phyloP scores from a whole-genome alignment of 768 basidiomycete genomes.

The Bullera alba region DNA sequence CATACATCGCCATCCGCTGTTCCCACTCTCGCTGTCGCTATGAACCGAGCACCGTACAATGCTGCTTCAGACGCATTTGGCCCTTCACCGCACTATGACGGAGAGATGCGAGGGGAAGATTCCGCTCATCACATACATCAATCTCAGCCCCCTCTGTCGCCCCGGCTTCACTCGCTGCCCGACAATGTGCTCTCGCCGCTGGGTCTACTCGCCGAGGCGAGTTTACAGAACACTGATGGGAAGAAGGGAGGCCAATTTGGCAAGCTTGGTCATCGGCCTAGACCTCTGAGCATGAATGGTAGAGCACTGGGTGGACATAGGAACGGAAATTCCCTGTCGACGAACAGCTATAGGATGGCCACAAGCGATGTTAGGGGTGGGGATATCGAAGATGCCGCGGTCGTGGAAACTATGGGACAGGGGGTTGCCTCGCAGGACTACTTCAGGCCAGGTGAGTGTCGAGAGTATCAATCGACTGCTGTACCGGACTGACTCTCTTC shows the following conservation, averaged over 20 bases:
- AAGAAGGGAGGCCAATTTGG: conserved; percentile 7
- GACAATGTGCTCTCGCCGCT: conserved; percentile 89
- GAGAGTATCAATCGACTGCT: too few relatives aligned
- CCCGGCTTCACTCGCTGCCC: conserved; percentile 81
- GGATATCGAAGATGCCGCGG: conserved; percentile 14
- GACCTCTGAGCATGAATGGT: conserved; percentile 18
- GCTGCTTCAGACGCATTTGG: conserved; percentile 9
- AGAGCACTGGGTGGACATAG: conserved; percentile 1
- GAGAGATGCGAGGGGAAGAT: conserved; percentile 22
- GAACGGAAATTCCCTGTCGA: conserved; percentile 10
- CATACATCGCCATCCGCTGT: conserved; percentile 30
- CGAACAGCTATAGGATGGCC: conserved; percentile 20
- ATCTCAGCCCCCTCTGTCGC: conserved; percentile 53
- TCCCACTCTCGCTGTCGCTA: conserved; percentile 31
- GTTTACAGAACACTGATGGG: conserved; percentile 47
- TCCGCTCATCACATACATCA: conserved; percentile 12
- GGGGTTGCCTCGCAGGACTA: conserved; percentile 81
- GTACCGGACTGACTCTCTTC: not conserved
- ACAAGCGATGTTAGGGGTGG: conserved; percentile 46
- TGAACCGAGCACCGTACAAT: conserved; percentile 26
- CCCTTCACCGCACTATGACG: conserved; percentile 2
- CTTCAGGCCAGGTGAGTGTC: conserved; percentile 72
- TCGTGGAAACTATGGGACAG: conserved; percentile 4
- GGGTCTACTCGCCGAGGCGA: conserved; percentile 85
- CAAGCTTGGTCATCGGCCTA: conserved; percentile 17